Base-by-base conservation (phyloP, 495 filamentous ascomycete species). In the Trichoderma orchidacearum region DNA sequence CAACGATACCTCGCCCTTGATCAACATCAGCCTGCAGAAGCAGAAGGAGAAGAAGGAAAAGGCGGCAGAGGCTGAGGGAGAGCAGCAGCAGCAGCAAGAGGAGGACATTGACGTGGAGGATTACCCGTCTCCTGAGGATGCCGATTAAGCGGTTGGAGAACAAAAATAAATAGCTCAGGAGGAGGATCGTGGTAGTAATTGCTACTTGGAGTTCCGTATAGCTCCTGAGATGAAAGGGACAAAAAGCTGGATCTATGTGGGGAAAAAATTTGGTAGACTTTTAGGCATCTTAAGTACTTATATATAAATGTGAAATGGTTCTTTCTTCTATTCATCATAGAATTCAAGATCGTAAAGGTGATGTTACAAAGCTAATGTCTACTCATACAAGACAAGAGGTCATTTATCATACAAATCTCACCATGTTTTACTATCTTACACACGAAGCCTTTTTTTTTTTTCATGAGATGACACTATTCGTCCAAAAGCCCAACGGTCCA, bases 1-100 rank as follows among this genome's bases (percentile, higher is more conserved):
- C 72, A 90, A 96, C 62, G 91, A 96, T 58, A 78, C 80, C 23
- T 82, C 84, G 2, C 87, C 85, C 3, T 71, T 96, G 53, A 76
- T 83, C 36, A 83, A 83, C 59, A 71, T 67, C 69, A 60, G 70
- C 31, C 66, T 77, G 27, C 78, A 80, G 67, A 72, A 71, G 50
- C 63, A 71, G 3, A 64, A 71, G 56, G 59, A 68, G 50, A 56
- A 56, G 52, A 58, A 66, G 56, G 36, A 45, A 13, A 54, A 58
- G 50, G 56, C 18, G 23, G 54, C n/a, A 35, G 54, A 17, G 12
- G 18, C n/a, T 18, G 29, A 50, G 35, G 18, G 34, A 34, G 45
- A 51, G 17, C 53, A 34, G 2, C 51, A 38, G 48, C 45, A 36
- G 6, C 50, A 59, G 56, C 30, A 57, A 28, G 55, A 11, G 1